Conservation (phyloP, 257 asterid genomes). For the Solanum tarijense region DNA sequence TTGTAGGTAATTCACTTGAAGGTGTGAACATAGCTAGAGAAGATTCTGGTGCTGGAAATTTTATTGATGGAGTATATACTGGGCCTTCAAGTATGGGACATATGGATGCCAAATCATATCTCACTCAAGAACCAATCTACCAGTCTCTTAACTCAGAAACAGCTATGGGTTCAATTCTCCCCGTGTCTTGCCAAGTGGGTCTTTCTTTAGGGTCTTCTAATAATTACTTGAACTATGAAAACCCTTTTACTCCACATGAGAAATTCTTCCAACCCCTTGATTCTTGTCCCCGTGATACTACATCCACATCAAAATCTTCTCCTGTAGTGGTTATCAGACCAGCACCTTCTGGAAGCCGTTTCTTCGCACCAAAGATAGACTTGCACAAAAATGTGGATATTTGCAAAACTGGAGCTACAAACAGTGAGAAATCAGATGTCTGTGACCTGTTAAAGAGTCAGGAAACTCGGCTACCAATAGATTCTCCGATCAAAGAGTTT, state of each 20-base stretch:
- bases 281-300: constrained; percentile 24
- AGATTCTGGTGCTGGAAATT: constrained; percentile 24
- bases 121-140: constrained; percentile 27
- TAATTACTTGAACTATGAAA: constrained; percentile 15
- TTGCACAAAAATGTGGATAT: constrained; percentile 18
- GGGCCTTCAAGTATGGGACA: constrained; percentile 16
- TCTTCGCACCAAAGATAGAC: constrained; percentile 8
- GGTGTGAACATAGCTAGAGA: constrained; percentile 19
- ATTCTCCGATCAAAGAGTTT: constrained; percentile 20
- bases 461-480: constrained; percentile 15
- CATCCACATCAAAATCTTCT: constrained; percentile 38
- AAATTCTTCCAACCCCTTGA: constrained; percentile 21
- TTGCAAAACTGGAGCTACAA: constrained; percentile 19
- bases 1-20: constrained; percentile 29
- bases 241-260: constrained; percentile 19
- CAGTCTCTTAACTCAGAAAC: constrained; percentile 24
- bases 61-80: constrained; percentile 21
- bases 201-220: constrained; percentile 16
- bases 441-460: constrained; percentile 21
- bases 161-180: constrained; percentile 11
- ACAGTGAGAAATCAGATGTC: constrained; percentile 15
- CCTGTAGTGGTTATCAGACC: constrained; percentile 72
- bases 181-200: constrained; percentile 22
- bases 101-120: constrained; percentile 27
- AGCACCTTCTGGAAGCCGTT: constrained; percentile 31